A percentile compares a stretch with the other conserved stretches of the same genome.
phyloP scores from a whole-genome alignment of 148 eudicot species.

The Chenopodium quinoa region DNA sequence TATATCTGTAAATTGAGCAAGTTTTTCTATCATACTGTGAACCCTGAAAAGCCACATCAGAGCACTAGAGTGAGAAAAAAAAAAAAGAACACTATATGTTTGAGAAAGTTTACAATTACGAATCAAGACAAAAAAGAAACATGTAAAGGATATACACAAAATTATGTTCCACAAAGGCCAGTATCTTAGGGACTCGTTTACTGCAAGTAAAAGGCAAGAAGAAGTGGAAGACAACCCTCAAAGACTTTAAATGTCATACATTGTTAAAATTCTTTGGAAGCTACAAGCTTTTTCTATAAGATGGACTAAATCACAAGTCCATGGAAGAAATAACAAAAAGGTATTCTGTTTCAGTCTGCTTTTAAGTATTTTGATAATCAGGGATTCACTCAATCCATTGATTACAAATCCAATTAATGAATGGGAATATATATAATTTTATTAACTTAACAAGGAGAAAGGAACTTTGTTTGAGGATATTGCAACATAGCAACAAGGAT shows the following conservation, averaged over 20 bases:
- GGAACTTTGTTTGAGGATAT: neutral
- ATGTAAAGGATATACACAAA: neutral
- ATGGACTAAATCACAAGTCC: neutral
- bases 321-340: neutral
- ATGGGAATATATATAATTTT: no score
- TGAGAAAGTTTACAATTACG: neutral
- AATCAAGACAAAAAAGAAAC: neutral
- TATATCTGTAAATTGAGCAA: constrained; percentile 85
- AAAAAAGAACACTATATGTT: neutral
- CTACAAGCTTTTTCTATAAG: neutral
- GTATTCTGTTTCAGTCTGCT: neutral
- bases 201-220: neutral
- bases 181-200: neutral
- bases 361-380: neutral
- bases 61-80: constrained; percentile 10
- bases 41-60: constrained; percentile 49
- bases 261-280: neutral
- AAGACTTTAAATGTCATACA: neutral
- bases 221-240: neutral
- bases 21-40: constrained; percentile 81
- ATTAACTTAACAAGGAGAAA: neutral
- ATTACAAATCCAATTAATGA: no score
- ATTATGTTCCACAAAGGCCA: neutral
- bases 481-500: neutral
- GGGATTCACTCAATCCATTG: neutral